phyloP scores from a whole-genome alignment of 805 yeast species.

The Candida mattraensis region DNA sequence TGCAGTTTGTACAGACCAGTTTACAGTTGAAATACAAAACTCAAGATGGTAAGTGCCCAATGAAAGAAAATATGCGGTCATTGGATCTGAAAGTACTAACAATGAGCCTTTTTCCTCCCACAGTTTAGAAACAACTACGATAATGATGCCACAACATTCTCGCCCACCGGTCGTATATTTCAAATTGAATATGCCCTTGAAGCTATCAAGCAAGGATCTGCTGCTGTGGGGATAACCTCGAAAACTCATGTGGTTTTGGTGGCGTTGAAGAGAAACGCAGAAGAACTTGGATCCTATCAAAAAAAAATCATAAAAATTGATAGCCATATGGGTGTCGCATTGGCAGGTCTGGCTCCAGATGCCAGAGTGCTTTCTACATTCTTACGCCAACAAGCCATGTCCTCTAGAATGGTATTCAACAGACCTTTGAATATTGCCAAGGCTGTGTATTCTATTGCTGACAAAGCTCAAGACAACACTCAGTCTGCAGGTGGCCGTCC shows the following conservation, averaged over 20 bases:
- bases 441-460: slow-evolving; percentile 86
- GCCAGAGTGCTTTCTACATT: slow-evolving; percentile 91
- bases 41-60: slow-evolving; percentile 9
- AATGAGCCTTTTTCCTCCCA: background rate
- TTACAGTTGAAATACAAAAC: background rate
- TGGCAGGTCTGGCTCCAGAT: slow-evolving; percentile 98
- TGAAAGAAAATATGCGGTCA: too few relatives aligned
- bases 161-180: slow-evolving; percentile 91
- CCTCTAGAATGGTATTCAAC: slow-evolving; percentile 79
- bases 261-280: slow-evolving; percentile 94
- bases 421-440: slow-evolving; percentile 80
- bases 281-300: slow-evolving; percentile 95
- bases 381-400: slow-evolving; percentile 88
- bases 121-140: slow-evolving; percentile 97
- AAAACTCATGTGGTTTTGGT: slow-evolving; percentile 86
- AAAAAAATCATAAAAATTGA: slow-evolving; percentile 90
- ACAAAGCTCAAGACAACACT: slow-evolving; percentile 95
- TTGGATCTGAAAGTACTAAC: slow-evolving; percentile 11
- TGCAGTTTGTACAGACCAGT: background rate
- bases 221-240: slow-evolving; percentile 92
- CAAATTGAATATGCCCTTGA: slow-evolving; percentile 90
- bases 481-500: slow-evolving; percentile 97
- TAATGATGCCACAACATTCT: slow-evolving; percentile 96
- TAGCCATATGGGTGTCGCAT: slow-evolving; percentile 89
- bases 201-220: slow-evolving; percentile 97